Evolutionary conservation across 2,329 filamentous ascomycete species (phyloP), one percentile per base, ranked within the genome.

Genomic region (Dryadomyces quercus-mongolicae): DNA sequence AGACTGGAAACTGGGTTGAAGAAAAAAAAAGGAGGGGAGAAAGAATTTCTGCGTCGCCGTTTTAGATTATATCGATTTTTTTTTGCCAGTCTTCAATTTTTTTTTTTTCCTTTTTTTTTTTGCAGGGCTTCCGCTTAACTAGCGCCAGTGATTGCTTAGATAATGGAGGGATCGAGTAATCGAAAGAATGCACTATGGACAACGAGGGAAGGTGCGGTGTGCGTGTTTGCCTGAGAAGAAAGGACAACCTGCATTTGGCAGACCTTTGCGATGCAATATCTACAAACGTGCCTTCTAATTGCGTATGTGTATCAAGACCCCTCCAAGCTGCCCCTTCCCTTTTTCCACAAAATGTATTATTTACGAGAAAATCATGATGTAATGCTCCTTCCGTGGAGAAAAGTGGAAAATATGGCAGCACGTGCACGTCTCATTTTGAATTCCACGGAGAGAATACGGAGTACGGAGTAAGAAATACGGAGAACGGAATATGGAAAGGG

Each of bases 1-100:
- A 71, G 67, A 44, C 66, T 71, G 49, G 54, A 55, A 53, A 67
- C 68, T 70, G 68, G 69, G 71, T 70, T 68, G 55, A 55, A 54
- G 58, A 59, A 57, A 60, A 49, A 49, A 53, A 46, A 49, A 51
- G 49, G 55, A 54, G 54, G 54, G 52, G 52, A 56, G 50, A 51
- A 56, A 51, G 49, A 54, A 57, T 52, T 58, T 60, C 44, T 56
- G 34, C 16, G 53, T 48, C 56, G 54, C 56, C 48, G 52, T 53
- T 53, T 51, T 53, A 52, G 52, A 54, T 54, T 48, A 52, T 45
- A 31, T 53, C 22, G 54, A 49, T 52, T 58, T 54, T 51, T 48
- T 42, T 47, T 44, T 49, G 48, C 48, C 50, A 54, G 43, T 52
- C 20, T 40, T 31, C 40, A 22, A 50, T 54, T 57, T 55, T 55